phyloP scores from a whole-genome alignment of 495 filamentous ascomycete species.

The Trichoderma reesei region DNA sequence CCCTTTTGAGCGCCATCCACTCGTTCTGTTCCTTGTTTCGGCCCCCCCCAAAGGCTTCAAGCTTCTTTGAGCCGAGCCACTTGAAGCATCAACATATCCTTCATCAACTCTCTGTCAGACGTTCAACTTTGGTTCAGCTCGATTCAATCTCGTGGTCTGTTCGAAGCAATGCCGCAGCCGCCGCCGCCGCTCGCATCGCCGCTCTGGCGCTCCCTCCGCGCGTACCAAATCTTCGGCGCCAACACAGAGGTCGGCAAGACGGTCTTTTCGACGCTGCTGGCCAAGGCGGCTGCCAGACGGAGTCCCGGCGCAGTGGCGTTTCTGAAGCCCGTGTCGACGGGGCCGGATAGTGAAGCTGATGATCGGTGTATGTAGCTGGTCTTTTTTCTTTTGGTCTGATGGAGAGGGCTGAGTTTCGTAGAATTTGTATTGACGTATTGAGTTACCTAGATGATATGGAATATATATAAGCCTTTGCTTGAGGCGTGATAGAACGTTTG shows the following conservation, averaged over 20 bases:
- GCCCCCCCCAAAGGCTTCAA: background rate
- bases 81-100: background rate
- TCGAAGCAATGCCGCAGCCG: background rate
- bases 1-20: conserved; percentile 11
- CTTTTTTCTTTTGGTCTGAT: background rate
- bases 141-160: background rate
- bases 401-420: background rate
- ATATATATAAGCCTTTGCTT: background rate
- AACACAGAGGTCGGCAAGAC: conserved; percentile 80
- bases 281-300: conserved; percentile 38
- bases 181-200: conserved; percentile 24
- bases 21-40: background rate
- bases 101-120: background rate
- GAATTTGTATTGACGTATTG: background rate
- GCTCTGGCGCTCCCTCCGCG: conserved; percentile 53
- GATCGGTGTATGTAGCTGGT: conserved; percentile 39
- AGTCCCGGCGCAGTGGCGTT: conserved; percentile 40
- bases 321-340: conserved; percentile 70
- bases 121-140: no score
- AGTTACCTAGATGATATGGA: background rate
- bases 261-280: conserved; percentile 59
- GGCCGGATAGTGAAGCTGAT: conserved; percentile 56
- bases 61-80: background rate
- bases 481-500: background rate
- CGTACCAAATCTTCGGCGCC: conserved; percentile 65